Evolutionary conservation across 371 early-diverging fungal species (phyloP).

Genomic region (Mortierella sp.): DNA sequence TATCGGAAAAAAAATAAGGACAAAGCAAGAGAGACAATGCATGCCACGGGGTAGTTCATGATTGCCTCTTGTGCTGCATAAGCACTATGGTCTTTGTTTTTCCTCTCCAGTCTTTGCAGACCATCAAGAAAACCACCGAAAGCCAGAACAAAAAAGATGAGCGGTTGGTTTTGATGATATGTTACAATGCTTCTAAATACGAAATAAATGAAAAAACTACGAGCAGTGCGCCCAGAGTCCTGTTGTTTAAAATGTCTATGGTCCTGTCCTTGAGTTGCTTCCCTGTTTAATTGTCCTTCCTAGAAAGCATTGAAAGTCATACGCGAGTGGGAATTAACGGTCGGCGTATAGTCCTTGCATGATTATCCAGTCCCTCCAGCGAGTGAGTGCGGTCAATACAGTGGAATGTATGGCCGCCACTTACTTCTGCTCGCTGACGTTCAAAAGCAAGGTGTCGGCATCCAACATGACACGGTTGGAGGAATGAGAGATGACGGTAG

Average conservation of each 20-base stretch:
- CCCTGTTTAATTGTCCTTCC: background rate
- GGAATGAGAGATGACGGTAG: constrained; percentile 83
- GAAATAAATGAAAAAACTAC: background rate
- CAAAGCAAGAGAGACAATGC: background rate
- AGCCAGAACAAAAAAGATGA: background rate
- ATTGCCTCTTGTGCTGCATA: background rate
- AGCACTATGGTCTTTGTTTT: background rate
- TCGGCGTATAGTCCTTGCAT: background rate
- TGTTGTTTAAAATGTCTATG: background rate
- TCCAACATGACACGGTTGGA: constrained; percentile 95
- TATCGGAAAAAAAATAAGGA: background rate
- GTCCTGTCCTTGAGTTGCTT: background rate
- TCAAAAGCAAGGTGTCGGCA: constrained; percentile 91
- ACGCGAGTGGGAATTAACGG: background rate
- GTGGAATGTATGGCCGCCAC: background rate
- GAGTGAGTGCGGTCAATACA: background rate
- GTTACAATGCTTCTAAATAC: background rate
- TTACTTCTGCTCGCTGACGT: constrained; percentile 67
- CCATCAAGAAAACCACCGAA: background rate
- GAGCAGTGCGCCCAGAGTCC: background rate
- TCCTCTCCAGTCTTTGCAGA: background rate
- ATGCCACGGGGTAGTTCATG: background rate
- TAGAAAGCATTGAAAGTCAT: background rate
- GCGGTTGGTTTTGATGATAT: background rate
- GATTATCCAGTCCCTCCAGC: background rate